phyloP scores from a whole-genome alignment of 2,329 filamentous ascomycete species.

The Neurospora sp. region DNA sequence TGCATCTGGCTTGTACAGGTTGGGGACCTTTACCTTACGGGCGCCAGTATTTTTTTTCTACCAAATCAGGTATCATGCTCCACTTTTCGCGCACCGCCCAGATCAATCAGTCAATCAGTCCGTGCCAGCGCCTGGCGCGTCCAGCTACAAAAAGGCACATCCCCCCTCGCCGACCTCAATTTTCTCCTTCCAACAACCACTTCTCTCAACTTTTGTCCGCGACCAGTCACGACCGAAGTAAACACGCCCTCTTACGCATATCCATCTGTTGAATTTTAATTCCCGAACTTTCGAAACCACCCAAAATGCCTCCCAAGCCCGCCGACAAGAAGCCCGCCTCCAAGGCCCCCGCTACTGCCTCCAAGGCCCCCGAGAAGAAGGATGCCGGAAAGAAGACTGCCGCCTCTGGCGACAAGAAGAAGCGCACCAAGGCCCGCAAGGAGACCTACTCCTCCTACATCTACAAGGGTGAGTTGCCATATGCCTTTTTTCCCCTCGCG shows the following conservation, averaged over 20 bases:
- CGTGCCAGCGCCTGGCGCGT: conserved; percentile 40
- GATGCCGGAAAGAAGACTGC: conserved; percentile 99
- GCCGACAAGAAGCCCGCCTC: conserved; percentile 98
- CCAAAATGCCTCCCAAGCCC: conserved; percentile 93
- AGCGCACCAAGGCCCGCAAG: conserved; percentile 99
- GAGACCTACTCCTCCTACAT: conserved; percentile 99
- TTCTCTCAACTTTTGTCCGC: conserved; percentile 28
- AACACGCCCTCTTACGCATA: conserved; percentile 4
- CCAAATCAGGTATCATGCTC: conserved; percentile 18
- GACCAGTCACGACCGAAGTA: conserved; percentile 21
- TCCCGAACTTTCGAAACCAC: conserved; percentile 16
- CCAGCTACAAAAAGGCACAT: conserved; percentile 52
- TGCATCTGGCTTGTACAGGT: conserved; percentile 3
- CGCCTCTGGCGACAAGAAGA: conserved; percentile 97
- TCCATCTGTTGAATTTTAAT: conserved; percentile 18
- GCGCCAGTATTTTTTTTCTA: conserved; percentile 18
- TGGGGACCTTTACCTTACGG: conserved; percentile 4
- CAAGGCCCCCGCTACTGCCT: conserved; percentile 78
- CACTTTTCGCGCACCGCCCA: conserved; percentile 18
- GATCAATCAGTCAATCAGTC: conserved; percentile 45
- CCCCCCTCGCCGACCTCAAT: conserved; percentile 39
- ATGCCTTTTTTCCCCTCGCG: not conserved
- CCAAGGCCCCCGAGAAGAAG: conserved; percentile 83
- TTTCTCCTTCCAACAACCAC: conserved; percentile 32
- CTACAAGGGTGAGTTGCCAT: conserved; percentile 76